Evolutionary conservation across 441 rosid species (phyloP).

Genomic region (Theobroma grandiflorum): DNA sequence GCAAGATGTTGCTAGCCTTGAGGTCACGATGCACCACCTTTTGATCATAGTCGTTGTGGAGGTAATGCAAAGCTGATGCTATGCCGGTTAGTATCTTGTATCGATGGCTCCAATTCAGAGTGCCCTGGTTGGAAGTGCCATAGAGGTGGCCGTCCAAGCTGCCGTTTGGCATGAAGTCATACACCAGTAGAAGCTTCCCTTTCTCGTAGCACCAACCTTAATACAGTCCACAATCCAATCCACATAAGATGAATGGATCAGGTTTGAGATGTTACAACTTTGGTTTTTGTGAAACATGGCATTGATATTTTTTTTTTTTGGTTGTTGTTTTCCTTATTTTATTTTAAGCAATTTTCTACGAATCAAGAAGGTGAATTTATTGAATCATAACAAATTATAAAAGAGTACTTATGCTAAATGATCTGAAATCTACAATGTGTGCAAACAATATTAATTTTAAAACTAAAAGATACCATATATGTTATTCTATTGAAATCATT

Average conservation of each 20-base stretch:
- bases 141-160: conserved; percentile 58
- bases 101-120: conserved; percentile 49
- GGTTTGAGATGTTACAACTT: neutral
- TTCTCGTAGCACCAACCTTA: conserved; percentile 70
- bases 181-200: conserved; percentile 54
- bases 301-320: neutral
- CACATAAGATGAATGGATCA: neutral
- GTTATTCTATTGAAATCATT: too few relatives aligned
- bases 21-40: conserved; percentile 69
- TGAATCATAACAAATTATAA: too few relatives aligned
- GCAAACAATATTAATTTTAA: too few relatives aligned
- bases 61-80: conserved; percentile 62
- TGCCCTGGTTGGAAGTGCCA: conserved; percentile 27
- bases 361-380: too few relatives aligned
- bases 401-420: too few relatives aligned
- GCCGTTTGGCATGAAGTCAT: conserved; percentile 68
- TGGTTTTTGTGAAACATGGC: neutral
- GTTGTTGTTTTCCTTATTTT: neutral
- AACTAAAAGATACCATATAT: too few relatives aligned
- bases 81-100: conserved; percentile 52
- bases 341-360: too few relatives aligned
- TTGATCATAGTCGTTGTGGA: conserved; percentile 63
- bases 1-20: conserved; percentile 66
- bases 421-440: too few relatives aligned
- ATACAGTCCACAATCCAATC: neutral